Evolutionary conservation across 2,329 filamentous ascomycete species (phyloP), one percentile per base, ranked within the genome.

Genomic region (Cladosporium sp.): DNA sequence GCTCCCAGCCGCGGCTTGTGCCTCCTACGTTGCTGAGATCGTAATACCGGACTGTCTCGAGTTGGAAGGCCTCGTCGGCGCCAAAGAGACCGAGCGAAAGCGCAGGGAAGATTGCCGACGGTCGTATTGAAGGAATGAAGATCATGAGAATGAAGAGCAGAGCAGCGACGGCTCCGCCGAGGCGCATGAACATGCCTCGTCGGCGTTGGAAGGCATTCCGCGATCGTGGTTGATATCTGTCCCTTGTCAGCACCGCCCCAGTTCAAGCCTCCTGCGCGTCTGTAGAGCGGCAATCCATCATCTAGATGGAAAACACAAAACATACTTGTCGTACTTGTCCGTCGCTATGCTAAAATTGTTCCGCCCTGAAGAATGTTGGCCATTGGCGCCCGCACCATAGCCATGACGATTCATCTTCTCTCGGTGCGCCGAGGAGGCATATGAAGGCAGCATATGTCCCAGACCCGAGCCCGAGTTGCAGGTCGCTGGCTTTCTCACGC

Each of bases 1-100:
- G 86, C 79, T 98, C 94, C 95, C 95, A 99, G 6, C 95, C 96
- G 70, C 91, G 89, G 61, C 91, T 92, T 8, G 93, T 95, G 54
- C 95, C 95, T 76, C 95, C 91, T 6, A 96, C 92, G 76, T 95
- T 92, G 70, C 90, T 90, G 68, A 99, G 84, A 77, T 99, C 95
- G 80, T 98, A 98, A 80, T 99, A 98, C 77, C 94, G 91, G 67
- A 99, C 91, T 1, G 94, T 98, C 77, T 98, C 92, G 65, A 98
- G 87, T 74, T 96, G 89, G 68, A 92, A 86, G 70, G 91, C 89
- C 61, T 89, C 88, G 61, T 82, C 81, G 34, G 66, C 67, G 46
- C 88, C 88, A 59, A 93, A 81, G 39, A 94, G 84, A 32, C 90
- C 91, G 58, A 96, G 82, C 0, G 91, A 90, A 26, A 85, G 75